phyloP scores from a whole-genome alignment of 768 basidiomycete species.

The Agrocybe praecox region DNA sequence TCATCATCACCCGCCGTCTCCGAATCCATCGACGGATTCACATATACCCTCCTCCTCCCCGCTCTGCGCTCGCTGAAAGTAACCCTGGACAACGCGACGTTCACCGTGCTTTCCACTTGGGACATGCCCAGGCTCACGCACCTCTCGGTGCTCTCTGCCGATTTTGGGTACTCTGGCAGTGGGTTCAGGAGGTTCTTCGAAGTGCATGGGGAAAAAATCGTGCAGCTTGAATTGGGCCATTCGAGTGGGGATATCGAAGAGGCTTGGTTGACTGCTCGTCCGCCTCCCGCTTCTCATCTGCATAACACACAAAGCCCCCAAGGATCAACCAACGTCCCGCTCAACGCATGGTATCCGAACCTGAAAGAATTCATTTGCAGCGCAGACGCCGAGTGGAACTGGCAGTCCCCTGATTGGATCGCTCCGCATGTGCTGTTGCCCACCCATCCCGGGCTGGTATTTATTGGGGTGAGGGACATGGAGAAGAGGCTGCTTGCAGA shows the following conservation, averaged over 20 bases:
- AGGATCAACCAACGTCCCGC: constrained; percentile 33
- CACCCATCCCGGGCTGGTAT: constrained; percentile 57
- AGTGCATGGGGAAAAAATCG: constrained; percentile 61
- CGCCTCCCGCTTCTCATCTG: constrained; percentile 35
- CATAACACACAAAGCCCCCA: constrained; percentile 11
- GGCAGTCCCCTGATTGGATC: constrained; percentile 80
- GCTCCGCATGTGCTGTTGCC: constrained; percentile 75
- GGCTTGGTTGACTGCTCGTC: constrained; percentile 58
- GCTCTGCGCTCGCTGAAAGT: constrained; percentile 69
- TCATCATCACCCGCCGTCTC: constrained; percentile 6
- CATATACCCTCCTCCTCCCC: constrained; percentile 51
- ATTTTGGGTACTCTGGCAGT: constrained; percentile 67
- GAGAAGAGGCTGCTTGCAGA: constrained; percentile 61
- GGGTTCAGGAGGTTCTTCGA: constrained; percentile 71
- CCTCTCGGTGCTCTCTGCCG: constrained; percentile 69
- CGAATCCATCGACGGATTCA: constrained; percentile 14
- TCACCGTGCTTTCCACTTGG: constrained; percentile 68
- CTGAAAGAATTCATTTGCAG: constrained; percentile 71
- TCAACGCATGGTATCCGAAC: constrained; percentile 73
- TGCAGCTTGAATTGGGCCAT: constrained; percentile 74
- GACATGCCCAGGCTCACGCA: constrained; percentile 62
- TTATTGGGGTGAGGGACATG: constrained; percentile 76
- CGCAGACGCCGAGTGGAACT: constrained; percentile 82
- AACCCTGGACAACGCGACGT: constrained; percentile 72
- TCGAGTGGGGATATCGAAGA: constrained; percentile 68